Evolutionary conservation across 1,284 basidiomycete genomes (phyloP).

Genomic region (Pulchroboletus neoregius): DNA sequence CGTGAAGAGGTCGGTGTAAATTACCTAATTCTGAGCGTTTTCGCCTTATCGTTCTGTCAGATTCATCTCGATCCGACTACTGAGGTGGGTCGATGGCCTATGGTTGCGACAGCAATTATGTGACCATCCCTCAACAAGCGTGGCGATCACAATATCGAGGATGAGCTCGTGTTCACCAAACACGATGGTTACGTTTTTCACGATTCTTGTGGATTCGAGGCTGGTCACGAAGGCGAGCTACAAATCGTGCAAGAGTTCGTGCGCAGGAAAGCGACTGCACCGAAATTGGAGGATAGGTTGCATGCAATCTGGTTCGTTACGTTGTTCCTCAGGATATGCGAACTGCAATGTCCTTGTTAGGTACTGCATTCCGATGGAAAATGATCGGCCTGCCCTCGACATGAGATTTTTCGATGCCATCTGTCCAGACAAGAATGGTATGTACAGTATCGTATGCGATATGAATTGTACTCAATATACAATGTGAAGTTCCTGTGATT

Average conservation of each 20-base stretch:
- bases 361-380: conserved; percentile 9
- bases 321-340: not conserved
- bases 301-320: conserved; percentile 7
- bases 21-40: not conserved
- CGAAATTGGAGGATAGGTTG: not conserved
- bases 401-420: not conserved
- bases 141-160: conserved; percentile 4
- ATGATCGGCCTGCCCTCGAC: not conserved
- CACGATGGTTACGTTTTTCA: conserved; percentile 7
- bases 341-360: not conserved
- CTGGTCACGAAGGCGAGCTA: conserved; percentile 1
- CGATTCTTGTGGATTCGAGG: conserved; percentile 3
- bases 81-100: not conserved
- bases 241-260: conserved; percentile 2
- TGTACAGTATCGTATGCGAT: not conserved
- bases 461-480: not conserved
- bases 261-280: not conserved
- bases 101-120: not conserved
- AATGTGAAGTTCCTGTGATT: not conserved
- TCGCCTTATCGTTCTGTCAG: not conserved
- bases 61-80: not conserved
- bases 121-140: not conserved
- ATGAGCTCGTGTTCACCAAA: conserved; percentile 1
- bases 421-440: conserved; percentile 7
- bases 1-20: conserved; percentile 3